Percentiles rank a stretch among this genome's conserved stretches.
These are phyloP conservation scores for Gautieria morchelliformis DNA, from an alignment of 768 basidiomycete genomes.

Conservation along the genomic window DNA sequence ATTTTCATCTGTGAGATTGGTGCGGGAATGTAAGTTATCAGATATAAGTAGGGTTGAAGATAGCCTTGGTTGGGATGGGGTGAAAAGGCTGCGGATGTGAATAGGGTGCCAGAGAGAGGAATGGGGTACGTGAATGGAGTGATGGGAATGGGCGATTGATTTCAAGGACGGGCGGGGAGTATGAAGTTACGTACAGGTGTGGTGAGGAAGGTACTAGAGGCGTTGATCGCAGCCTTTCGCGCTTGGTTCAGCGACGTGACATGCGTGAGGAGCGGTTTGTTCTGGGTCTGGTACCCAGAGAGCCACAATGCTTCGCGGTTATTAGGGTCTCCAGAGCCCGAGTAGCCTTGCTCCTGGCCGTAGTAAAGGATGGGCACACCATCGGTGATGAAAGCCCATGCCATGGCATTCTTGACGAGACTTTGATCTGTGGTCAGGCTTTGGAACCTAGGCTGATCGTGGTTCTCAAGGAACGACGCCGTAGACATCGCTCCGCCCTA, in stretches of 20 bases:
- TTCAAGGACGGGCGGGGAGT: not conserved
- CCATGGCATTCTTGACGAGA: conserved; percentile 38
- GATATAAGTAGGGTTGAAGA: too few relatives aligned
- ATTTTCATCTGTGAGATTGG: conserved; percentile 33
- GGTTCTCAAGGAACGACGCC: conserved; percentile 45
- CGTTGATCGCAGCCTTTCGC: conserved; percentile 38
- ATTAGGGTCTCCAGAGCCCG: conserved; percentile 32
- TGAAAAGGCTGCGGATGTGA: too few relatives aligned
- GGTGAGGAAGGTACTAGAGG: conserved; percentile 34
- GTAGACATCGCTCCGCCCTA: conserved; percentile 29
- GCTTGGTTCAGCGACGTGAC: conserved; percentile 41
- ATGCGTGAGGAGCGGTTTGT: conserved; percentile 39
- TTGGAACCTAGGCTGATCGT: conserved; percentile 42
- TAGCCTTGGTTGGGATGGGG: too few relatives aligned
- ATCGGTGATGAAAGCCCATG: conserved; percentile 41
- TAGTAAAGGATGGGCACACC: conserved; percentile 45
- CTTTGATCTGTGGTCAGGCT: conserved; percentile 32
- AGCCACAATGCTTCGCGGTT: conserved; percentile 59
- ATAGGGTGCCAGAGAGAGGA: too few relatives aligned
- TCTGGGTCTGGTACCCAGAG: conserved; percentile 36
- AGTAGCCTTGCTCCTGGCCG: conserved; percentile 42
- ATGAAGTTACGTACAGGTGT: conserved; percentile 29
- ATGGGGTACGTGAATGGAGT: too few relatives aligned
- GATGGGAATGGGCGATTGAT: too few relatives aligned
- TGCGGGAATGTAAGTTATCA: not conserved